Percentiles rank a stretch among this genome's conserved stretches.
Evolutionary conservation across 1,284 basidiomycete species (phyloP).

Genomic region (Calocybe gambosa): DNA sequence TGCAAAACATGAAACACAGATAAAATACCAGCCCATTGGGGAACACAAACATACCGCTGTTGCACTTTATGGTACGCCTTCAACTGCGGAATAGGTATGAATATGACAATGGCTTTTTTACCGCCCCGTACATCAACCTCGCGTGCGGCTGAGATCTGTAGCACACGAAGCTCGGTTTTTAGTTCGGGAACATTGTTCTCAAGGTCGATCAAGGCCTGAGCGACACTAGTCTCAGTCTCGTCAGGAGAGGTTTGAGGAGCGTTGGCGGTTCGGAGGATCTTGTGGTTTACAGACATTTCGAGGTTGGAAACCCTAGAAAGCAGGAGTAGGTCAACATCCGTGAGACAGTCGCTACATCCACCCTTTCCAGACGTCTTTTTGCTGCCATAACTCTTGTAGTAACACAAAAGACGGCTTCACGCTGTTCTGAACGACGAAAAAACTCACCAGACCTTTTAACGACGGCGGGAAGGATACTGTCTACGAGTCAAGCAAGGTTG

Average conservation of each 20-base stretch:
- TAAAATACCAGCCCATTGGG: background rate
- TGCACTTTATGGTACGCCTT: constrained; percentile 99
- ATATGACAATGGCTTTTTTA: constrained; percentile 99
- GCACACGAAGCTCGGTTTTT: constrained; percentile 91
- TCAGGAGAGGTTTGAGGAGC: constrained; percentile 86
- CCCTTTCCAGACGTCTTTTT: constrained; percentile 24
- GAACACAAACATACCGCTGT: constrained; percentile 69
- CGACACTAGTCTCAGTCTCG: constrained; percentile 90
- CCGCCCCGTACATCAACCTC: constrained; percentile 99
- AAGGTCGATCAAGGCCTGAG: constrained; percentile 95
- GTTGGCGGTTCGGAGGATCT: constrained; percentile 96
- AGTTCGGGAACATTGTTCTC: constrained; percentile 98
- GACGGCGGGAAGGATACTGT: constrained; percentile 26
- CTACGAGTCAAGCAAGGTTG: constrained; percentile 25
- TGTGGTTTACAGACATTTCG: constrained; percentile 72
- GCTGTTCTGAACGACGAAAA: too few relatives aligned
- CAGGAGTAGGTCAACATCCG: constrained; percentile 32
- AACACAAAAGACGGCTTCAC: background rate
- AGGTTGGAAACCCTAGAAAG: constrained; percentile 31
- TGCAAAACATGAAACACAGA: background rate
- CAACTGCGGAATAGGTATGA: constrained; percentile 95
- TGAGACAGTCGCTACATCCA: constrained; percentile 42
- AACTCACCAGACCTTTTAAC: constrained; percentile 40
- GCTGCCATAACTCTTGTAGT: constrained; percentile 15
- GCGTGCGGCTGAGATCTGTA: constrained; percentile 97